Evolutionary conservation across 495 filamentous ascomycete species (phyloP), one percentile per base, ranked within the genome.

Genomic region (Tuber microsphaerosporum): DNA sequence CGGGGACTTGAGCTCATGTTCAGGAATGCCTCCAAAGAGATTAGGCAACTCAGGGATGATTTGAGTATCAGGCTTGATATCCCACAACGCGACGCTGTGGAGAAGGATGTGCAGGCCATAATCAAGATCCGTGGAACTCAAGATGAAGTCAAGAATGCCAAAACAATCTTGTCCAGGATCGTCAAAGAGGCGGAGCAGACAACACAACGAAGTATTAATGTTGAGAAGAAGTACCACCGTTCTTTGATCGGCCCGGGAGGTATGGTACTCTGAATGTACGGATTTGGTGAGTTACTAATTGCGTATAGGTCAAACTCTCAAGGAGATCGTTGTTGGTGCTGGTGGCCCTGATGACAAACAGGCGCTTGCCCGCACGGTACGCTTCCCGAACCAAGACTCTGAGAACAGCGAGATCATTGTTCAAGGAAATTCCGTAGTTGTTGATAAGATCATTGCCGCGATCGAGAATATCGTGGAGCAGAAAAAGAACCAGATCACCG

Each of bases 71-170:
- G 91, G 84, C 94, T 99, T 75, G 94, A 97, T 83, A 91, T 99
- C 71, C 96, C 94, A 8, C 88, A 90, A 70, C 84, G 83, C 75
- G 88, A 89, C 56, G 70, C 75, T 44, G 76, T 82, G 10, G 86
- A 82, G 39, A 85, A 87, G 48, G 90, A 93, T 75, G 84, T 88
- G 31, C 86, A 89, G 45, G 91, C 94, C 26, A 90, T 97, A 79
- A 95, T 99, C 82, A 90, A 89, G 77, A 87, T 98, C 78, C 93
- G 92, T 86, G 95, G 95, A 70, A 94, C 92, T 31, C 94, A 97
- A 85, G 86, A 91, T 77, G 91, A 94, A 77, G 96, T 98, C 74
- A 90, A 92, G 39, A 90, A 92, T 44, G 94, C 95, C 7, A 94
- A 96, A 89, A 92, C 92, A 86, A 84, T 94, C 41, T 85, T 98